A percentile compares a stretch with the other conserved stretches of the same genome.
Conservation (phyloP, 305 asterid species). For the Withania somnifera region DNA sequence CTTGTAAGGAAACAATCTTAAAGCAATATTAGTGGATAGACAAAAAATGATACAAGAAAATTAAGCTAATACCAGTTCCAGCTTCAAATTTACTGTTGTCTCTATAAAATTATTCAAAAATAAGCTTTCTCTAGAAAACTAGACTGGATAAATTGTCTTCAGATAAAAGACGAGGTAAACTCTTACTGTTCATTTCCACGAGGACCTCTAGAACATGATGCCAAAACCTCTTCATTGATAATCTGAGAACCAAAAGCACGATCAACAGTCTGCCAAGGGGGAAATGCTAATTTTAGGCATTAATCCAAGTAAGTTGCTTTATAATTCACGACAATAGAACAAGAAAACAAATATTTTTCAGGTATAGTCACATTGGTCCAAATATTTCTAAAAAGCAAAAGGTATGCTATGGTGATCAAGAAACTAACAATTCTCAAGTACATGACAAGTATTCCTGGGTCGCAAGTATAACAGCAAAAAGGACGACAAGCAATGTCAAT, state of each 20-base stretch:
- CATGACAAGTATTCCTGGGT: not conserved
- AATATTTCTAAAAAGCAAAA: not conserved
- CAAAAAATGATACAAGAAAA: not conserved
- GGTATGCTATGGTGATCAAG: not conserved
- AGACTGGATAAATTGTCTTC: not conserved
- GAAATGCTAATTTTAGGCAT: slow-evolving; percentile 6
- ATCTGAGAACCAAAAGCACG: slow-evolving; percentile 59
- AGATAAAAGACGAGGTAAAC: not conserved
- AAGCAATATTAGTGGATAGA: not conserved
- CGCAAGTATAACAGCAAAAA: not conserved
- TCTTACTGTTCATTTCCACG: slow-evolving; percentile 89
- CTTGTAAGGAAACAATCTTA: not conserved
- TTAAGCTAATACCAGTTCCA: not conserved
- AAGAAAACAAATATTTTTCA: not conserved
- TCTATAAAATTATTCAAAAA: not conserved
- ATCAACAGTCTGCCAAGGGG: slow-evolving; percentile 50
- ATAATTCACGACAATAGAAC: not conserved
- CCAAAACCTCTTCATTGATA: slow-evolving; percentile 54
- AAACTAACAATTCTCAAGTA: not conserved
- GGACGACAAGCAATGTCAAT: not conserved
- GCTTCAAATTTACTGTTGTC: not conserved
- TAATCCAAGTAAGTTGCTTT: slow-evolving; percentile 3
- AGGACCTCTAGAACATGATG: slow-evolving; percentile 78
- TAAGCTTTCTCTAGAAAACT: not conserved
- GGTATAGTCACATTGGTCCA: not conserved